phyloP scores from a whole-genome alignment of 257 asterid genomes.

The Sherardia arvensis region DNA sequence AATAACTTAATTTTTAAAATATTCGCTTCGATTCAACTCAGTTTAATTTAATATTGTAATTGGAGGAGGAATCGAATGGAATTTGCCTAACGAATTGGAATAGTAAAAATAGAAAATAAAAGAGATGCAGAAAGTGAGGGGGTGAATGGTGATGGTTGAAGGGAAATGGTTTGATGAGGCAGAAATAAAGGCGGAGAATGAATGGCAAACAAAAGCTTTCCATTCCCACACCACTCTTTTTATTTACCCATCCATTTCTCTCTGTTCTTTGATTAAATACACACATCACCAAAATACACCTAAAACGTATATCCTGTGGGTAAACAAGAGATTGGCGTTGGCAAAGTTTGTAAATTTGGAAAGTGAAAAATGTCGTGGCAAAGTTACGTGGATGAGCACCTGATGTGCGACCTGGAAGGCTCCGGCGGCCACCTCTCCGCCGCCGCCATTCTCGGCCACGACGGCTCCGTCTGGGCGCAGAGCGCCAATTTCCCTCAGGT shows the following conservation, averaged over 20 bases:
- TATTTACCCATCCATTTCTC: not conserved
- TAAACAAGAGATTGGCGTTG: too few relatives aligned
- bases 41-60: not conserved
- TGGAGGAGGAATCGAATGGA: not conserved
- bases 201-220: constrained; percentile 15
- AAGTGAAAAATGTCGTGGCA: constrained; percentile 48
- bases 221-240: not conserved
- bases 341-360: too few relatives aligned
- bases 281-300: not conserved
- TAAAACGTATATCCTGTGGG: not conserved
- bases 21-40: too few relatives aligned
- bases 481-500: constrained; percentile 49
- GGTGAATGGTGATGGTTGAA: not conserved
- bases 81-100: not conserved
- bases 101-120: not conserved
- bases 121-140: not conserved
- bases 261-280: not conserved
- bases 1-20: too few relatives aligned
- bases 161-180: not conserved
- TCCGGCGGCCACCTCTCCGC: constrained; percentile 42
- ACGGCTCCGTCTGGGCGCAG: constrained; percentile 48
- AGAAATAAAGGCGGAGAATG: constrained; percentile 19
- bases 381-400: constrained; percentile 47
- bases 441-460: constrained; percentile 48
- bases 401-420: constrained; percentile 51